Evolutionary conservation across 225 moss, liverwort and hornwort species (phyloP).

Genomic region (Ulota crispa): DNA sequence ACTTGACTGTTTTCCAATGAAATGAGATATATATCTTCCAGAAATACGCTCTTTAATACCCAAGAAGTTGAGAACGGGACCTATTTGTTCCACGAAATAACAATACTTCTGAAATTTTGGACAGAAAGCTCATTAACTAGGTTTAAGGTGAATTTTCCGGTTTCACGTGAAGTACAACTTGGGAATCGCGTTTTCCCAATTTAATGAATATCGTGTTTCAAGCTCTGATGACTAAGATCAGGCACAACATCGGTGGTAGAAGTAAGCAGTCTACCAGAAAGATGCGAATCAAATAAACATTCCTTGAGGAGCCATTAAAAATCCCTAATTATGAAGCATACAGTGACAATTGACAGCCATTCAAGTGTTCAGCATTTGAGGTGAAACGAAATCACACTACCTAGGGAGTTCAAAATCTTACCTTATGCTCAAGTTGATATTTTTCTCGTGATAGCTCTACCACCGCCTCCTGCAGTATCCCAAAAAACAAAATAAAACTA

Average conservation of each 20-base stretch:
- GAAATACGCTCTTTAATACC: too few relatives aligned
- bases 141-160: too few relatives aligned
- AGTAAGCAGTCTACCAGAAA: not conserved
- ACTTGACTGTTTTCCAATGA: too few relatives aligned
- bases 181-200: too few relatives aligned
- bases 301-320: not conserved
- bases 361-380: not conserved
- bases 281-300: not conserved
- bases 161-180: too few relatives aligned
- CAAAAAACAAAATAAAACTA: not conserved
- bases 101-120: too few relatives aligned
- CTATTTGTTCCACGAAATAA: too few relatives aligned
- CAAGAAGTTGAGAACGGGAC: too few relatives aligned
- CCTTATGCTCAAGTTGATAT: constrained; percentile 28
- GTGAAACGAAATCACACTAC: not conserved
- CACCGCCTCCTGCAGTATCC: constrained; percentile 23
- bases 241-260: not conserved
- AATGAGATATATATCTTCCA: too few relatives aligned
- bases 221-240: not conserved
- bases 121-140: too few relatives aligned
- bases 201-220: too few relatives aligned
- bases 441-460: constrained; percentile 26
- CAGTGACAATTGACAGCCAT: not conserved
- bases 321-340: not conserved
- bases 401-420: constrained; percentile 2